Evolutionary conservation across 768 basidiomycete genomes (phyloP).

Genomic region (Tylopilus plumbeoviolaceoides): DNA sequence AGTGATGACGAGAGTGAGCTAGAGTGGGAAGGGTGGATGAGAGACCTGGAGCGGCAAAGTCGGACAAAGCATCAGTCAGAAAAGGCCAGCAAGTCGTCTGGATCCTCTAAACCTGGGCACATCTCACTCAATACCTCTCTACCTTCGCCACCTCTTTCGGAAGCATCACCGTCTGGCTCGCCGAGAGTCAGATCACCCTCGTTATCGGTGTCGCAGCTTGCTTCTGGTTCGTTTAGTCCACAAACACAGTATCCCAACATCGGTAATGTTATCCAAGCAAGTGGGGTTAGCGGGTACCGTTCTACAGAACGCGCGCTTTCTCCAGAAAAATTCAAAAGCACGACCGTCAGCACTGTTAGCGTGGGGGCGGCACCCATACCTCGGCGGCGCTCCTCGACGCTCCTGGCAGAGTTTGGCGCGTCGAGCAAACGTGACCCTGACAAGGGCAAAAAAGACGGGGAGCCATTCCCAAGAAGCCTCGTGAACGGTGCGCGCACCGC

Average conservation of each 20-base stretch:
- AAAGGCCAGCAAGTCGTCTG: not conserved
- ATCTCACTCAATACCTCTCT: slow-evolving; percentile 2
- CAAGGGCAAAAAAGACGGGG: slow-evolving; percentile 5
- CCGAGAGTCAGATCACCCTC: slow-evolving; percentile 17
- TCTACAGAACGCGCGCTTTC: slow-evolving; percentile 3
- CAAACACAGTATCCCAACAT: slow-evolving; percentile 20
- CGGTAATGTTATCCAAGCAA: slow-evolving; percentile 15
- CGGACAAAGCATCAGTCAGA: slow-evolving; percentile 12
- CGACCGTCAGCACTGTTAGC: slow-evolving; percentile 24
- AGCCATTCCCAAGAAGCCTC: not conserved
- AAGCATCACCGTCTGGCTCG: slow-evolving; percentile 22
- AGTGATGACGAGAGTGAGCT: slow-evolving; percentile 46
- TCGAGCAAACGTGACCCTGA: slow-evolving; percentile 3
- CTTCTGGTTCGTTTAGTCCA: not conserved
- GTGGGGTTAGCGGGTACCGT: not conserved
- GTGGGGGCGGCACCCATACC: slow-evolving; percentile 10
- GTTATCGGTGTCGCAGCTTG: slow-evolving; percentile 5
- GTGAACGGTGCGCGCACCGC: not conserved
- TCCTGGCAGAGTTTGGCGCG: slow-evolving; percentile 9
- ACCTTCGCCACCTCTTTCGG: slow-evolving; percentile 28
- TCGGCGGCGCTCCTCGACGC: slow-evolving; percentile 27
- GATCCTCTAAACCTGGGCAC: slow-evolving; percentile 1
- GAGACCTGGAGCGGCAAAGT: slow-evolving; percentile 46
- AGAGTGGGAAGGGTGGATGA: slow-evolving; percentile 68
- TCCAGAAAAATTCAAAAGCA: slow-evolving; percentile 7